Percentiles rank a stretch among this genome's conserved stretches.
These are phyloP conservation scores for Glycyrrhiza uralensis DNA, from an alignment of 306 rosid species.

Conservation along the genomic window DNA sequence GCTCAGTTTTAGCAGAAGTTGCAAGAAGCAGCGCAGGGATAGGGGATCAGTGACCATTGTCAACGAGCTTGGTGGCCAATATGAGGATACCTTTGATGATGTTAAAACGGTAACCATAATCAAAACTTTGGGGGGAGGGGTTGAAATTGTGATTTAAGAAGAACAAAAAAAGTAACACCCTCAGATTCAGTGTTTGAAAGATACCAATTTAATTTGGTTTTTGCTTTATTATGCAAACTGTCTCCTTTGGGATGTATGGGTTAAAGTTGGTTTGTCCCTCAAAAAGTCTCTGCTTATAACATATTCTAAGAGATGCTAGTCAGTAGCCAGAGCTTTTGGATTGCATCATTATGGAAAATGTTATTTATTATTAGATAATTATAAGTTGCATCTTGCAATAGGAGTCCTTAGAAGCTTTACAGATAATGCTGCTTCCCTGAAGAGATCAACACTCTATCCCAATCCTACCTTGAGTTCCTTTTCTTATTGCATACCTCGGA, in stretches of 20 bases:
- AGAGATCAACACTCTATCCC: not conserved
- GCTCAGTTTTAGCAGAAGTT: conserved; percentile 44
- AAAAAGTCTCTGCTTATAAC: not conserved
- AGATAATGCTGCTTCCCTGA: not conserved
- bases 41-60: conserved; percentile 49
- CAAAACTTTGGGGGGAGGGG: not conserved
- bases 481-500: not conserved
- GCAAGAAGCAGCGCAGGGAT: conserved; percentile 60
- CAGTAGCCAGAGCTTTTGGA: not conserved
- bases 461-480: not conserved
- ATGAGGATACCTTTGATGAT: conserved; percentile 80
- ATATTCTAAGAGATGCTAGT: not conserved
- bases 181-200: not conserved
- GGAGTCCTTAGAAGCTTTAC: not conserved
- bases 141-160: not conserved
- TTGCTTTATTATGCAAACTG: not conserved
- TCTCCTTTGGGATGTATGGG: not conserved
- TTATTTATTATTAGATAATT: not conserved
- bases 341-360: not conserved
- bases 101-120: conserved; percentile 66
- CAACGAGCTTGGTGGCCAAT: conserved; percentile 80
- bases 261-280: not conserved
- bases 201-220: not conserved
- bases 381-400: not conserved
- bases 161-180: not conserved